A percentile compares a stretch with the other conserved stretches of the same genome.
These are phyloP conservation scores for Mycena rosella DNA, from an alignment of 768 basidiomycete genomes.

Conservation along the genomic window DNA sequence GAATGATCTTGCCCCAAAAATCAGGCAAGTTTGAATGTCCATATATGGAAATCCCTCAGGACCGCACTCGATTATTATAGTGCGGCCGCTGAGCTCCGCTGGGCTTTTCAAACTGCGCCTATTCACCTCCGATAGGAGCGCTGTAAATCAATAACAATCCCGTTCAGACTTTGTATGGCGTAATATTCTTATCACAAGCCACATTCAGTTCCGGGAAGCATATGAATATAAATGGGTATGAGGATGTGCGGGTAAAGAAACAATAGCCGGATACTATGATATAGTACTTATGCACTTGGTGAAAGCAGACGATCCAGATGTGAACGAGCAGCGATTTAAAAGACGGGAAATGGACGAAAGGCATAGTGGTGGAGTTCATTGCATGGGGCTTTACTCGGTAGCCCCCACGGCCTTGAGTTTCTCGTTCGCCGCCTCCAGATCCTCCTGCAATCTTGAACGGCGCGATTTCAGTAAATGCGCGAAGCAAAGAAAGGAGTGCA, in stretches of 20 bases:
- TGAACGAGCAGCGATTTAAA: conserved; percentile 21
- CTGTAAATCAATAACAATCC: too few species aligned
- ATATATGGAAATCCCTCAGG: too few species aligned
- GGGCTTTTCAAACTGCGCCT: too few species aligned
- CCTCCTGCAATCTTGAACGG: conserved; percentile 72
- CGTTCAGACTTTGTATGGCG: not conserved
- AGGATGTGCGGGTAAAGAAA: conserved; percentile 34
- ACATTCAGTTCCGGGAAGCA: conserved; percentile 28
- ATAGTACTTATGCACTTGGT: conserved; percentile 1
- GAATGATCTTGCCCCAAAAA: too few species aligned
- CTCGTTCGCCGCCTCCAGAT: conserved; percentile 64
- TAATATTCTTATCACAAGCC: conserved; percentile 12
- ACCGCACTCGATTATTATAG: too few species aligned
- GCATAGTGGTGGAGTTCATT: not conserved
- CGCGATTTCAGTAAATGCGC: conserved; percentile 38
- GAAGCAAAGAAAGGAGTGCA: conserved; percentile 50
- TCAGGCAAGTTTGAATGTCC: too few species aligned
- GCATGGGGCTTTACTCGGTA: conserved; percentile 29
- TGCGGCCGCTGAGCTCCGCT: too few species aligned
- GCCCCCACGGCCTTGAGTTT: conserved; percentile 52
- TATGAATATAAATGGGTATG: conserved; percentile 39
- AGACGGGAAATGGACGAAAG: conserved; percentile 28
- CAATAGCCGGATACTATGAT: conserved; percentile 27
- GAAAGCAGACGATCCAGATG: conserved; percentile 1
- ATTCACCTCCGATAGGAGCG: too few species aligned